Percentiles rank a stretch among this genome's conserved stretches.
Evolutionary conservation across 495 filamentous ascomycete genomes (phyloP).

Genomic region (Clohesyomyces aquaticus): DNA sequence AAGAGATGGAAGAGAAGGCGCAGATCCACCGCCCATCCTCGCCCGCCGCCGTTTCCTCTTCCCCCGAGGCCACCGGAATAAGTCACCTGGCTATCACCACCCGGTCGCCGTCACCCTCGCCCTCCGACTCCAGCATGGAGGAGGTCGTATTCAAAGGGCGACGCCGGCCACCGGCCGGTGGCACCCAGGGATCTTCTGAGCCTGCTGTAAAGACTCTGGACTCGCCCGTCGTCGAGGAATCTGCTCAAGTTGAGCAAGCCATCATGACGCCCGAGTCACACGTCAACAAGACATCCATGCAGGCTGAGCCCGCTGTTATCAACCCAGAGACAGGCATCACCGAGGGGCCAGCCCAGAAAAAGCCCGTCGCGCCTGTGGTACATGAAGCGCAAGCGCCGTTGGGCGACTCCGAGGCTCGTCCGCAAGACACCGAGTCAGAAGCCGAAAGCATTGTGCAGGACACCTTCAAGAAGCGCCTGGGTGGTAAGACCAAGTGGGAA

Average conservation of each 20-base stretch:
- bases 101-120: conserved; percentile 52
- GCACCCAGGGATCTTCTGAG: too few species aligned
- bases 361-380: too few species aligned
- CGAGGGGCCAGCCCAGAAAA: too few species aligned
- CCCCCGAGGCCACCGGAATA: conserved; percentile 16
- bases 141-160: conserved; percentile 63
- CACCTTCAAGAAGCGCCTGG: conserved; percentile 21
- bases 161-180: too few species aligned
- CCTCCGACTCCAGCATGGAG: conserved; percentile 67
- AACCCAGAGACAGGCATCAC: too few species aligned
- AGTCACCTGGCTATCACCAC: conserved; percentile 39
- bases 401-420: too few species aligned
- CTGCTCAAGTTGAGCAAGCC: not conserved
- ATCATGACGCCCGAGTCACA: not conserved
- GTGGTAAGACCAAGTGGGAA: conserved; percentile 24
- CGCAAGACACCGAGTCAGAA: conserved; percentile 12
- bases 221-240: too few species aligned
- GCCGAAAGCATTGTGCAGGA: conserved; percentile 17
- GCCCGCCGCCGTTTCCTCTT: not conserved
- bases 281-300: too few species aligned
- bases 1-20: not conserved
- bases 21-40: not conserved
- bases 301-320: not conserved
- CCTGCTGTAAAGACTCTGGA: too few species aligned
- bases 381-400: too few species aligned